phyloP scores from a whole-genome alignment of 208 protist genomes.

The Leishmania arabica region DNA sequence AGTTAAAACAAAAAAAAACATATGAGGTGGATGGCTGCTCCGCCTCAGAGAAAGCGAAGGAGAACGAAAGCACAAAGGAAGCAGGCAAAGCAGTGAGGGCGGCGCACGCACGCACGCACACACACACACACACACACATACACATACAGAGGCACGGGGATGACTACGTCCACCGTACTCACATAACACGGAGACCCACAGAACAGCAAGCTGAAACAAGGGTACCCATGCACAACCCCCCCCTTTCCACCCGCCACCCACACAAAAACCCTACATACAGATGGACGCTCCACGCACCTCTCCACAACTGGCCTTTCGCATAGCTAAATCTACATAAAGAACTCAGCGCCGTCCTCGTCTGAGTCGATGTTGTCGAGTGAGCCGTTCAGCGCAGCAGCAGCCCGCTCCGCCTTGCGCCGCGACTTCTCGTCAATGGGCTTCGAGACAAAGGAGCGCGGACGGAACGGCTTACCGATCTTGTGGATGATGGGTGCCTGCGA shows the following conservation, averaged over 20 bases:
- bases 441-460: constrained; percentile 75
- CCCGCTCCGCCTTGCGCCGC: constrained; percentile 27
- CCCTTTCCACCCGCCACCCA: background rate
- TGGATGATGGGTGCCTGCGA: constrained; percentile 81
- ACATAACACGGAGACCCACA: background rate
- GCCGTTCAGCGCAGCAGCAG: constrained; percentile 36
- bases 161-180: background rate
- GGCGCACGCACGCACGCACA: no score
- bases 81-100: background rate
- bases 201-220: no score
- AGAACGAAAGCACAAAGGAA: background rate
- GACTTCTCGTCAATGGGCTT: constrained; percentile 38
- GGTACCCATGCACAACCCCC: no score
- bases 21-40: no score
- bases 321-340: constrained; percentile 26
- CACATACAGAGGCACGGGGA: background rate
- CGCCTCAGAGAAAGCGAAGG: background rate
- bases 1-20: no score
- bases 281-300: background rate
- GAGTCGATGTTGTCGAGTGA: constrained; percentile 33
- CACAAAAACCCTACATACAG: background rate
- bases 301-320: background rate
- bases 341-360: constrained; percentile 53
- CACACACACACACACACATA: background rate
- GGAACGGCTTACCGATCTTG: constrained; percentile 78